A percentile compares a stretch with the other conserved stretches of the same genome.
These are phyloP conservation scores for sorghum (Sorghum bicolor) DNA, from an alignment of 176 grass and related monocot species.

Conservation along the genomic window DNA sequence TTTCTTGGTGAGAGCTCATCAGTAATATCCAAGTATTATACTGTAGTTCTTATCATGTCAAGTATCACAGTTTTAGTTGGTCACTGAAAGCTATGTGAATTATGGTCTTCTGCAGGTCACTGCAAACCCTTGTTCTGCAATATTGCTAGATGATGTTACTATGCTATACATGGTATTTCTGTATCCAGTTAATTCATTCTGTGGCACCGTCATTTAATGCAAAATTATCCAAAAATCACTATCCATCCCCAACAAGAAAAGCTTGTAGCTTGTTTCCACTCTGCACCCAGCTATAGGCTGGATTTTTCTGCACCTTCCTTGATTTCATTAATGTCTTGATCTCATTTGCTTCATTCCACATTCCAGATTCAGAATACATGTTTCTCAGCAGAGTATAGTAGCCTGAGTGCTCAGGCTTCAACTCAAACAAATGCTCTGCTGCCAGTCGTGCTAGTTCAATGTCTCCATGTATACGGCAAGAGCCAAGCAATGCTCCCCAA, in stretches of 20 bases:
- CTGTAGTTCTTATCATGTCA: not conserved
- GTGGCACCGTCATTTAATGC: not conserved
- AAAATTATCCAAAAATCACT: slow-evolving; percentile 7
- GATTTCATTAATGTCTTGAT: slow-evolving; percentile 78
- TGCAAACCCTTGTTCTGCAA: not conserved
- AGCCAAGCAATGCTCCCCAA: slow-evolving; percentile 84
- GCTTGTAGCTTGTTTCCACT: slow-evolving; percentile 44
- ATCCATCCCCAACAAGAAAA: slow-evolving; percentile 50
- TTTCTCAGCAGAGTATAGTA: slow-evolving; percentile 82
- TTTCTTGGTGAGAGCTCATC: not conserved
- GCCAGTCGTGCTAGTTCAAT: slow-evolving; percentile 66
- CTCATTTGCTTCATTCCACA: slow-evolving; percentile 67
- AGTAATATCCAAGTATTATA: not conserved
- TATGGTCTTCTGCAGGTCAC: slow-evolving; percentile 2
- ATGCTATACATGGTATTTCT: not conserved
- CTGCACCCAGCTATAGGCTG: slow-evolving; percentile 83
- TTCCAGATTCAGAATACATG: slow-evolving; percentile 79
- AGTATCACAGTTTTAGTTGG: not conserved
- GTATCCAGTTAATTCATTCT: not conserved
- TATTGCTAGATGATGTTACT: not conserved
- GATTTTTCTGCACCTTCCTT: slow-evolving; percentile 75
- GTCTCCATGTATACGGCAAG: slow-evolving; percentile 79
- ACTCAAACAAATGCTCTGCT: slow-evolving; percentile 77
- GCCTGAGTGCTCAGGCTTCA: slow-evolving; percentile 71
- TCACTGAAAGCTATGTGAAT: not conserved